Evolutionary conservation across 805 yeast genomes (phyloP).

Genomic region (Yarrowia hollandica): DNA sequence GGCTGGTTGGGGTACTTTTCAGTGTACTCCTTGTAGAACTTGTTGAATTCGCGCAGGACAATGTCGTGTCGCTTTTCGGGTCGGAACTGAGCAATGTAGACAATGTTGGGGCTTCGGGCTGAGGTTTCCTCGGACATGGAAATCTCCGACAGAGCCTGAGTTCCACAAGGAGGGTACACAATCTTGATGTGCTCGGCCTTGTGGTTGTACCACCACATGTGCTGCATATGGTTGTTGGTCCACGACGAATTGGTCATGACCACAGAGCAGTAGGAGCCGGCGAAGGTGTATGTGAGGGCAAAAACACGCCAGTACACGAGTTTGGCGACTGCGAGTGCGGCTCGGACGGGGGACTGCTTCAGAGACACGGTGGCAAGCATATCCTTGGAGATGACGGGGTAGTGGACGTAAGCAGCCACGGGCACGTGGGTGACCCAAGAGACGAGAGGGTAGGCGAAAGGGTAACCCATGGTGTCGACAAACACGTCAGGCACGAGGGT

Average conservation of each 20-base stretch:
- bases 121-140: constrained; percentile 34
- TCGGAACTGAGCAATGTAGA: constrained; percentile 87
- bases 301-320: constrained; percentile 67
- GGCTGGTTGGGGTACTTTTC: constrained; percentile 34
- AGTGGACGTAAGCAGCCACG: constrained; percentile 85
- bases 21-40: constrained; percentile 46
- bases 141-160: constrained; percentile 50
- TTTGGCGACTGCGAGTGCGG: constrained; percentile 32
- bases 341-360: constrained; percentile 38
- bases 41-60: constrained; percentile 61
- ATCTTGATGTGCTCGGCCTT: constrained; percentile 45
- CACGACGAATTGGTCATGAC: constrained; percentile 84
- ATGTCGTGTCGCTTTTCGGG: constrained; percentile 90
- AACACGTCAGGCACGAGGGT: constrained; percentile 80
- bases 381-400: constrained; percentile 85
- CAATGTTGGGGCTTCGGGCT: constrained; percentile 40
- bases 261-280: constrained; percentile 66
- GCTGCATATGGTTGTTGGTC: constrained; percentile 75
- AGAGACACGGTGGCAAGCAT: constrained; percentile 65
- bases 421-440: constrained; percentile 63
- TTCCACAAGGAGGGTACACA: constrained; percentile 88
- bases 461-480: constrained; percentile 93
- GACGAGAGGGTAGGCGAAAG: constrained; percentile 76
- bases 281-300: constrained; percentile 60
- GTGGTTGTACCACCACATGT: constrained; percentile 59